Conservation (phyloP, 2,329 filamentous ascomycete species). For the Phaeosphaeriaceae sp. region DNA sequence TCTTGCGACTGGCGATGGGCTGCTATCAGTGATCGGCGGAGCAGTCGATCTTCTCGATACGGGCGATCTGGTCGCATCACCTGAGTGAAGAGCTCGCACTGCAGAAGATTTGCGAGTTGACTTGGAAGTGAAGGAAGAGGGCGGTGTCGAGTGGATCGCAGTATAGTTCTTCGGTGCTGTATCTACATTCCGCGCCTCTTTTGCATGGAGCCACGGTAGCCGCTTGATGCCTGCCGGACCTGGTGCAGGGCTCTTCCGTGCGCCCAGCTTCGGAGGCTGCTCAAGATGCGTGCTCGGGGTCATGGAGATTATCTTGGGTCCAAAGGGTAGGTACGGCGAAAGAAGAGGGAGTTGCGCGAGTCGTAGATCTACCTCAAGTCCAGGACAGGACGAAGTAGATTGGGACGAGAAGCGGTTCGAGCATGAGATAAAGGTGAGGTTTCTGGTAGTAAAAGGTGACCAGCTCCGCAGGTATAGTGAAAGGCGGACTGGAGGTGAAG, state of each 20-base stretch:
- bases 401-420: not conserved
- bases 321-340: not conserved
- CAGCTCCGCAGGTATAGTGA: conserved; percentile 18
- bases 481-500: conserved; percentile 13
- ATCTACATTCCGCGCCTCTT: conserved; percentile 12
- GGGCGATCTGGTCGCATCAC: conserved; percentile 2
- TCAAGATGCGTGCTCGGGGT: not conserved
- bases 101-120: conserved; percentile 9
- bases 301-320: not conserved
- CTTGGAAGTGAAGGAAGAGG: conserved; percentile 12
- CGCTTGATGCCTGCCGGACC: conserved; percentile 17
- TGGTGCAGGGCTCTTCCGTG: not conserved
- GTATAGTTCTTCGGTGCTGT: conserved; percentile 5
- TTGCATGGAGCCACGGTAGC: conserved; percentile 44
- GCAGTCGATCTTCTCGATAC: conserved; percentile 14
- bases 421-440: conserved; percentile 2
- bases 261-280: not conserved
- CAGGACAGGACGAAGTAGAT: not conserved
- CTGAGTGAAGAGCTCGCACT: conserved; percentile 3
- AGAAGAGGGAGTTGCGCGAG: not conserved
- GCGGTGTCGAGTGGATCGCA: conserved; percentile 3
- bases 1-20: conserved; percentile 23
- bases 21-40: conserved; percentile 15
- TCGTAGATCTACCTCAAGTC: not conserved
- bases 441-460: conserved; percentile 7